These are phyloP conservation scores for Leccinum disarticulatum DNA, from an alignment of 768 basidiomycete genomes.

Conservation along the genomic window DNA sequence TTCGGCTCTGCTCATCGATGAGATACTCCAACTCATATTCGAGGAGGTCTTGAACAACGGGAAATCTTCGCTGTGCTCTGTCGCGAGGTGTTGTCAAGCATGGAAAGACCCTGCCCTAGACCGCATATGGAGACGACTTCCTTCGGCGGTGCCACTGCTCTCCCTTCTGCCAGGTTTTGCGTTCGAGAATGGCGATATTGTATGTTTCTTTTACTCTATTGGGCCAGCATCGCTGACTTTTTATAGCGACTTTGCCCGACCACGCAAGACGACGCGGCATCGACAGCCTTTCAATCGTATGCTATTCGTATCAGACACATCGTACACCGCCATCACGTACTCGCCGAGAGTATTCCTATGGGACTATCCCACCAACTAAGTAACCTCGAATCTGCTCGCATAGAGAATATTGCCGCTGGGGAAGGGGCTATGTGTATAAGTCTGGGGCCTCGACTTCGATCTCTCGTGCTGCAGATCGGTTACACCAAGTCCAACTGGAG, in stretches of 20 bases:
- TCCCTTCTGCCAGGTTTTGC: conserved; percentile 31
- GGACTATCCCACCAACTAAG: conserved; percentile 4
- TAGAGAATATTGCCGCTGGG: conserved; percentile 16
- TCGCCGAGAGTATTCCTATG: conserved; percentile 9
- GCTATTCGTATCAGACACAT: conserved; percentile 27
- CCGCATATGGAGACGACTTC: conserved; percentile 42
- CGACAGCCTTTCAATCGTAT: conserved; percentile 19
- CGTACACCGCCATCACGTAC: conserved; percentile 18
- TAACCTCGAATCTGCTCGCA: conserved; percentile 22
- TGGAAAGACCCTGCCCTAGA: conserved; percentile 53
- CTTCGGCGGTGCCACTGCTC: conserved; percentile 42
- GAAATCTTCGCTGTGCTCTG: conserved; percentile 31
- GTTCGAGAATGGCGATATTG: conserved; percentile 9
- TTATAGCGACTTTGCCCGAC: conserved; percentile 12
- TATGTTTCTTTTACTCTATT: conserved; percentile 4
- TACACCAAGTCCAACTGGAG: conserved; percentile 23
- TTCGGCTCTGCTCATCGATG: too few relatives aligned
- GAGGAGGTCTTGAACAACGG: conserved; percentile 31
- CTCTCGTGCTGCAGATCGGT: conserved; percentile 37
- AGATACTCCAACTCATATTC: conserved; percentile 47
- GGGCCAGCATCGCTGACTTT: not conserved
- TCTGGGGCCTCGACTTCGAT: conserved; percentile 34
- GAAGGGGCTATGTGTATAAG: conserved; percentile 24
- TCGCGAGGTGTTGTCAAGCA: conserved; percentile 44
- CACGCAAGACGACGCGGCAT: conserved; percentile 1